Evolutionary conservation across 768 basidiomycete genomes (phyloP), one percentile per base, ranked within the genome.

Genomic region (Calocybe cyanea): DNA sequence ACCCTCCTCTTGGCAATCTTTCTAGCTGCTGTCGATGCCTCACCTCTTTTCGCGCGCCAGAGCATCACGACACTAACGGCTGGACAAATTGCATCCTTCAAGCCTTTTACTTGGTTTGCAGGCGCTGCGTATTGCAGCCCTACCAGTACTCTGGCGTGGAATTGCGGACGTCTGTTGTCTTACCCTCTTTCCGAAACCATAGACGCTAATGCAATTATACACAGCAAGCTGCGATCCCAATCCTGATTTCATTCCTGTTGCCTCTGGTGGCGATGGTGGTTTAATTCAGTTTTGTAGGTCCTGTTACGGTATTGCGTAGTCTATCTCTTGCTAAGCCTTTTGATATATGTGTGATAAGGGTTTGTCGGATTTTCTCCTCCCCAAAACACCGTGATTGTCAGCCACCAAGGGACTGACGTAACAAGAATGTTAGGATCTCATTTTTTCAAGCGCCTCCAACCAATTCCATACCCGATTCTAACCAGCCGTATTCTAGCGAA

Each of bases 111-210:
- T 0, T 60, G 59, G 45, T 80, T 72, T 45, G 78, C 80, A 0
- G 71, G 72, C 35, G 56, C 79, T 5, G 78, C 69, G 0, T 79
- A 80, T 50, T 82, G 80, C 48, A 45, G 61, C 9, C 69, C 77
- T 4, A 46, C 62, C 6, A 49, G 57, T 21, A 77, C 75, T 5
- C 42, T 69, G 33, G 57, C 64, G 20, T 81, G 80, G 80, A 53
- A 63, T 28, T 81, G 79, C 51, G 80, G 80, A 55, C 49, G 78
- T 77, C 50, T 44, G 70, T 55, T 30, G 11, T 24, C 34, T 43
- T 1, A n/a, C 15, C 2, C 18, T 13, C 19, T 5, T 39, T 2
- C 32, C 45, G 11, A 1, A 41, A 39, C 4, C 10, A 3, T 33
- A 30, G 1, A n/a, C 11, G 31, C 5, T 21, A 9, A 36, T 35